phyloP scores from a whole-genome alignment of 352 stramenopile genomes.

The Phytophthora podocarpi region DNA sequence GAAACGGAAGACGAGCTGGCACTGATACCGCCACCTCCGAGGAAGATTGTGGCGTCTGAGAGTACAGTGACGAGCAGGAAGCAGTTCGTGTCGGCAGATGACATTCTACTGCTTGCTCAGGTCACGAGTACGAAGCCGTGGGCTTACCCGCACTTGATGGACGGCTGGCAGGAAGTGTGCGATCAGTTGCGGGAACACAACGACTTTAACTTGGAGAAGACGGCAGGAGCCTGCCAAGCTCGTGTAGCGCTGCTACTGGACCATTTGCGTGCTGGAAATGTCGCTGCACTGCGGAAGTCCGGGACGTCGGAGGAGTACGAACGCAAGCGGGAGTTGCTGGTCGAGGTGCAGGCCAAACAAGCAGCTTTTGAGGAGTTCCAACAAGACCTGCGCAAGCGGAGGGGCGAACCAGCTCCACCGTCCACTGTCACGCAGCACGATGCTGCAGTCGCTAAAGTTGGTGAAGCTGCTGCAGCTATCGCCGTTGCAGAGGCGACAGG shows the following conservation, averaged over 20 bases:
- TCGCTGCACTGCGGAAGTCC: conserved; percentile 35
- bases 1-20: conserved; percentile 8
- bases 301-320: conserved; percentile 34
- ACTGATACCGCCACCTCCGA: conserved; percentile 4
- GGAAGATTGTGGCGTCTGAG: not conserved
- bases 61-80: conserved; percentile 10
- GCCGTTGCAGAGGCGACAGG: conserved; percentile 22
- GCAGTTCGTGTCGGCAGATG: conserved; percentile 45
- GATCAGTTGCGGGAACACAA: conserved; percentile 14
- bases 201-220: conserved; percentile 38
- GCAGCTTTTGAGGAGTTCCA: conserved; percentile 24
- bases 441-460: conserved; percentile 30
- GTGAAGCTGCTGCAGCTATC: conserved; percentile 28
- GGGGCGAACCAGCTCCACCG: conserved; percentile 1
- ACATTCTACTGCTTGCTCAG: conserved; percentile 42
- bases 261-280: conserved; percentile 36
- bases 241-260: conserved; percentile 34
- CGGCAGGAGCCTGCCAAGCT: conserved; percentile 41
- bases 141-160: conserved; percentile 32
- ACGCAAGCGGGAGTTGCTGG: conserved; percentile 32
- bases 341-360: conserved; percentile 26
- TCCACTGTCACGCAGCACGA: conserved; percentile 25
- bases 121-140: conserved; percentile 36
- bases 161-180: conserved; percentile 43
- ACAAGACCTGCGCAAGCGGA: conserved; percentile 16